Evolutionary conservation across 1,284 basidiomycete genomes (phyloP), one percentile per base, ranked within the genome.

Genomic region (Porphyrellus sp.): DNA sequence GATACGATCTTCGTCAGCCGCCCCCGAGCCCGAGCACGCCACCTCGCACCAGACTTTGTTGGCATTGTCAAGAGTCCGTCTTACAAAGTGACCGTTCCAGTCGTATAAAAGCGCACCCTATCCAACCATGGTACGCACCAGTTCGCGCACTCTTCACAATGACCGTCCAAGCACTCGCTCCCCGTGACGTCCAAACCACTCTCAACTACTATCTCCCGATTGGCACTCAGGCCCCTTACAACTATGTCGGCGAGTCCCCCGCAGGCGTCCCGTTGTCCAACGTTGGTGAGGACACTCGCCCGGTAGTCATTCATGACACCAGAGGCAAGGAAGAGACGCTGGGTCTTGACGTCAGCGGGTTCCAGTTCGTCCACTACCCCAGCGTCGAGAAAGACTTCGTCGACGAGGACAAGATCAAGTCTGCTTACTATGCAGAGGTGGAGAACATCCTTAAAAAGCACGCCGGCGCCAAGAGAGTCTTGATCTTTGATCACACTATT

Each of bases 401-500:
- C 25, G 69, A 78, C 48, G 75, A 77, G 13, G 69, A 70, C 21
- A 59, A 53, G 46, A 75, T 79, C 59, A 60, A 63, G 49, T 45
- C 60, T 2, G 30, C n/a, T 6, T 64, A 60, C 50, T 78, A 78
- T 54, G 55, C 65, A 35, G 78, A 79, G 61, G 69, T 75, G 0
- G 72, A 73, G 56, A 67, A 71, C 53, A 56, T 79, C n/a, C 51
- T 79, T 55, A 77, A 72, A 65, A 65, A 68, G 57, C 52, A 72
- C 31, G 60, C 70, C 1, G 76, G 74, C 5, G 75, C 72, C n/a
- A 72, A 72, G 59, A 68, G 64, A 38, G 67, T 77, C 20, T 63
- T 74, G 55, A 70, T 78, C 53, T 77, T 78, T 31, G 74, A 78
- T 55, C 75, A 78, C 53, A 77, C 74, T 23, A 71, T 78, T 58